Base-by-base conservation (phyloP, 768 basidiomycete species). In the Antrodiella citrinella region DNA sequence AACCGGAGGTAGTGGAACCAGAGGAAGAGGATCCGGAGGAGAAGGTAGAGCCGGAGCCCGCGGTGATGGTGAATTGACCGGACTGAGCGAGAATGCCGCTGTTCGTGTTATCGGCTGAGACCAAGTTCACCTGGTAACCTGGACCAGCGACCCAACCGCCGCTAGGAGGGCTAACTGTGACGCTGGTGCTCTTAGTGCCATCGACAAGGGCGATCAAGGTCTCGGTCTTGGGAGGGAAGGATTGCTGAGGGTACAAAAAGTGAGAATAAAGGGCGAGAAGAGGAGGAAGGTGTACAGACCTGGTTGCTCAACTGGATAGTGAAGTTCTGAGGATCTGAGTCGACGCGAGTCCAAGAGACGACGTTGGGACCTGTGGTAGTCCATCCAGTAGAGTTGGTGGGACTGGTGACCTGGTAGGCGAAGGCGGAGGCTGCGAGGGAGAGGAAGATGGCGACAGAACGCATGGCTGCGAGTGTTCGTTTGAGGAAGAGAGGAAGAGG, bases 61-160 rank as follows among this genome's bases (percentile, higher is more conserved):
- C 51, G 39, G 63, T 64, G 62, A 82, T 78, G 58, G 62, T 67
- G 66, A 91, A 93, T 49, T 78, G 61, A 22, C 50, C 47, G 15
- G 87, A 90, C 67, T 93, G 88, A 35, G 89, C 87, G 48, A 80
- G 73, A 56, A 92, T 80, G 46, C 67, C 66, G 63, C 64, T 59
- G 20, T 76, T 67, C 48, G 78, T 47, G 18, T 73, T 49, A 2
- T 71, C 54, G 55, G 77, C 72, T 56, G 70, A 58, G 53, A 83
- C 79, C 22, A 93, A 65, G 70, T 92, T 89, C 66, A 94, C 73
- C 50, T 77, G 82, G 77, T 77, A 93, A 45, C 65, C 69, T 26
- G 55, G 49, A 50, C 82, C 84, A n/a, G 63, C 43, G 11, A 81
- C 80, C 81, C 84, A 91, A 13, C 84, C 84, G 24, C 70, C 73